Evolutionary conservation across 2,329 filamentous ascomycete species (phyloP).

Genomic region (Lachnellula subtilissima): DNA sequence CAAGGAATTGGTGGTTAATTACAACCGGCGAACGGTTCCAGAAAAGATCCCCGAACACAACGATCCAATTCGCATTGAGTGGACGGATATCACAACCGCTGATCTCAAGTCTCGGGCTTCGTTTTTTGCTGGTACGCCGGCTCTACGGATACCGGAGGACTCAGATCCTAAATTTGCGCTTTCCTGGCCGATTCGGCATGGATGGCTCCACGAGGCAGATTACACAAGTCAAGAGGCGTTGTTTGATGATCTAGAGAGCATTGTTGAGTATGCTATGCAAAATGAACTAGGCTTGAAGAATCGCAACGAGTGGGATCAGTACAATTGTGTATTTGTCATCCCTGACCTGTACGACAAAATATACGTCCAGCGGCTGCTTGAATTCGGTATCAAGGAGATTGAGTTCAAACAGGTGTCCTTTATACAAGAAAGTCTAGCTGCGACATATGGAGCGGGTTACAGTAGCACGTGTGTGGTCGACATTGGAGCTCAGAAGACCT

Average conservation of each 20-base stretch:
- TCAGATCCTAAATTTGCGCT: conserved; percentile 87
- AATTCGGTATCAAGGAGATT: conserved; percentile 83
- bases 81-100: conserved; percentile 73
- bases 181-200: conserved; percentile 84
- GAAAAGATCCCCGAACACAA: conserved; percentile 93
- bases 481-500: conserved; percentile 95
- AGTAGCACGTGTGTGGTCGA: conserved; percentile 94
- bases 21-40: conserved; percentile 77
- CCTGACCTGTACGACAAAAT: conserved; percentile 94
- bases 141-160: conserved; percentile 80
- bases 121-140: conserved; percentile 76
- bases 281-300: conserved; percentile 75
- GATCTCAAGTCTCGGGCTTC: conserved; percentile 56
- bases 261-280: conserved; percentile 81
- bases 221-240: conserved; percentile 76
- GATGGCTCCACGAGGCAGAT: conserved; percentile 85
- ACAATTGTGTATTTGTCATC: conserved; percentile 95
- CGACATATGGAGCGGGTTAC: conserved; percentile 91
- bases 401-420: conserved; percentile 87
- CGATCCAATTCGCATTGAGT: conserved; percentile 87
- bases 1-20: conserved; percentile 91
- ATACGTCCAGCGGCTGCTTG: conserved; percentile 79
- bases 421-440: conserved; percentile 92
- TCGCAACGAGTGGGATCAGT: conserved; percentile 79
- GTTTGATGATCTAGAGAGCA: conserved; percentile 79